These are phyloP conservation scores for Lecanicillium sp. DNA, from an alignment of 2,329 filamentous ascomycete species.

Conservation along the genomic window DNA sequence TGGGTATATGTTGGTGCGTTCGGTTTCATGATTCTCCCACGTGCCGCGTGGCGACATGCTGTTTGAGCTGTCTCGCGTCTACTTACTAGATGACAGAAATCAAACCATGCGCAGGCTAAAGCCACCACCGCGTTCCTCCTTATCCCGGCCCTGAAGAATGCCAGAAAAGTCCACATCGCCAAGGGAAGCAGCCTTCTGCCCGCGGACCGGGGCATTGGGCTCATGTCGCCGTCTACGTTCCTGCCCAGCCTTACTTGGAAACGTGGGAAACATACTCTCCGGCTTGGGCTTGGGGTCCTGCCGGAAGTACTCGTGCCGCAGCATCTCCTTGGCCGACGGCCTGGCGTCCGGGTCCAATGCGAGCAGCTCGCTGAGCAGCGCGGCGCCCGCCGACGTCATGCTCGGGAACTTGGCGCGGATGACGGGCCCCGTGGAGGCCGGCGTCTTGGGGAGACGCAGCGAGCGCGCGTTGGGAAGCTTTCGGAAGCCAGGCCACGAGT, in stretches of 20 bases:
- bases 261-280: conserved; percentile 91
- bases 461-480: conserved; percentile 80
- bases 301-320: conserved; percentile 76
- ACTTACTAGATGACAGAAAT: neutral
- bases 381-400: conserved; percentile 67
- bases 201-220: conserved; percentile 77
- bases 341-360: conserved; percentile 66
- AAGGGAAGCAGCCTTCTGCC: conserved; percentile 55
- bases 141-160: conserved; percentile 62
- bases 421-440: conserved; percentile 39
- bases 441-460: conserved; percentile 58
- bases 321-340: conserved; percentile 65
- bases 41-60: neutral
- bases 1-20: conserved; percentile 4
- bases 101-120: conserved; percentile 58
- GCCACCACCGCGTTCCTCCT: conserved; percentile 59
- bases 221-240: conserved; percentile 68
- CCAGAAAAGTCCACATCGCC: conserved; percentile 60
- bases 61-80: too few species aligned
- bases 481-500: conserved; percentile 80
- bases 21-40: neutral
- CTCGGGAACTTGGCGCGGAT: conserved; percentile 76
- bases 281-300: conserved; percentile 89
- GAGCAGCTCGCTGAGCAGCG: conserved; percentile 64
- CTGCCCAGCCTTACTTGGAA: conserved; percentile 89